phyloP scores from a whole-genome alignment of 352 stramenopile species.

The Pythium dissimile region DNA sequence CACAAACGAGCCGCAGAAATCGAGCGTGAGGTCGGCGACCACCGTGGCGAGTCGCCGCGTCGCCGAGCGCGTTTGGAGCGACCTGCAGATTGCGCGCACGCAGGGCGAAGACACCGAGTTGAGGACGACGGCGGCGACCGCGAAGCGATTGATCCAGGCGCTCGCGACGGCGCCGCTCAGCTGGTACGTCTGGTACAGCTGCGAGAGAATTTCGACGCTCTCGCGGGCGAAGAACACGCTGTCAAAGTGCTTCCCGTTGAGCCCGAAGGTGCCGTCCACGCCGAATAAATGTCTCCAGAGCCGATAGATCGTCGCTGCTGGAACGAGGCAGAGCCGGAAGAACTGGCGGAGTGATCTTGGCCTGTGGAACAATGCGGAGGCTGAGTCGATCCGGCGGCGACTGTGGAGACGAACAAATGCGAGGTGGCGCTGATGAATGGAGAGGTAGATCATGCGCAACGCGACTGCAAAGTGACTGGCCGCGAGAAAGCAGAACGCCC shows the following conservation, averaged over 20 bases:
- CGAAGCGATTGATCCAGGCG: conserved; percentile 18
- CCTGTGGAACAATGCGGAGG: no score
- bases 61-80: neutral
- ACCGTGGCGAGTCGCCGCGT: neutral
- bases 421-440: conserved; percentile 3
- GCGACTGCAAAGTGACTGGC: neutral
- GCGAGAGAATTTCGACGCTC: conserved; percentile 13
- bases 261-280: conserved; percentile 18
- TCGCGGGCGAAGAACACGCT: conserved; percentile 8
- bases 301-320: neutral
- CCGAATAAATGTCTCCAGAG: conserved; percentile 18
- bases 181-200: conserved; percentile 19
- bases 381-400: neutral
- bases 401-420: neutral
- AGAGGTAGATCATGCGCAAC: neutral
- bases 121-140: conserved; percentile 5
- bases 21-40: conserved; percentile 9
- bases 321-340: neutral
- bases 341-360: no score
- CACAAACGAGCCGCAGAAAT: conserved; percentile 19
- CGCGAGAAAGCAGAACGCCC: neutral
- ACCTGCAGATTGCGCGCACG: neutral
- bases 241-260: conserved; percentile 19
- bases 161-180: conserved; percentile 6
- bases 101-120: conserved; percentile 5